Evolutionary conservation across 306 rosid species (phyloP), one percentile per base, ranked within the genome.

Genomic region (Prunus padus): DNA sequence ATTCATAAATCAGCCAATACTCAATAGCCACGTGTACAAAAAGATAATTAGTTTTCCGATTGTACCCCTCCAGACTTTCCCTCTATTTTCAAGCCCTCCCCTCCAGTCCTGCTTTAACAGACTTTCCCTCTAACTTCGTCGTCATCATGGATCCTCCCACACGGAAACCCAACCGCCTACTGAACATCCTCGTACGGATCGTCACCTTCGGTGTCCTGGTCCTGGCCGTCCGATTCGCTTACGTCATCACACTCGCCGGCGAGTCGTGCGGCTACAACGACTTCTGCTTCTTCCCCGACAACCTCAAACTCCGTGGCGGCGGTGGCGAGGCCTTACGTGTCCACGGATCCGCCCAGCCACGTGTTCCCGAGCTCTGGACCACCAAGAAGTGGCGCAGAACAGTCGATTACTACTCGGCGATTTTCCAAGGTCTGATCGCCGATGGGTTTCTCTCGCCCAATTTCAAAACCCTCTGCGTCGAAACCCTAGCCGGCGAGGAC

Each of bases 241-340:
- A 82, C 83, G 40, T 84, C 59, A 65, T 84, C 85, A 72, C 86
- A 12, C 82, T 88, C 19, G 69, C 72, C 50, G 85, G 86, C 11
- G 78, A 77, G 50, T 74, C 85, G n/a, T 82, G 88, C 61, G 28
- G 71, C 77, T 62, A 85, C 63, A 68, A 75, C 61, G 77, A 72
- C 50, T 80, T 83, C 71, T 86, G 88, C 76, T 82, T 88, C 85
- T 87, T 87, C 82, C 77, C 75, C 0, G 76, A 75, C 0, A 76
- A 67, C 16, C 62, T 66, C 57, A 55, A 2, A 1, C 3, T 69
- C 66, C 23, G 5, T 16, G n/a, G 68, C 28, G 11, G 62, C n/a
- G 11, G 62, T 2, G 23, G 20, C 1, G 47, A 57, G 8, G 5
- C 7, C 31, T 11, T 52, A 6, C 22, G 63, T 15, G 11, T 73